Evolutionary conservation across 1,284 basidiomycete species (phyloP).

Genomic region (Sanghuangporus sanghuang): DNA sequence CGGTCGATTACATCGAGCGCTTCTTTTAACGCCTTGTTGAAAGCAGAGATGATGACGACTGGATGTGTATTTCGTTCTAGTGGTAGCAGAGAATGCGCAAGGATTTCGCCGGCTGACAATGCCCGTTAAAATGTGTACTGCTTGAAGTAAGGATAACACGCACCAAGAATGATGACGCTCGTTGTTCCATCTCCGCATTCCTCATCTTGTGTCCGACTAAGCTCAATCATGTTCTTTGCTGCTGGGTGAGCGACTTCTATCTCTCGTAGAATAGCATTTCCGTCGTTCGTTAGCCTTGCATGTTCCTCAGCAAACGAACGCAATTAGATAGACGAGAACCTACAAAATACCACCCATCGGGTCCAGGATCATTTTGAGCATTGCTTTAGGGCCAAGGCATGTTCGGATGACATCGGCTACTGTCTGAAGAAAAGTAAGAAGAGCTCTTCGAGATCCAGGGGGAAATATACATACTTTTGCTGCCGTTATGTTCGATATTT

Average conservation of each 20-base stretch:
- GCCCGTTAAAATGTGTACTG: neutral
- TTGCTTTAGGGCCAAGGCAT: constrained; percentile 95
- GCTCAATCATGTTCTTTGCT: constrained; percentile 99
- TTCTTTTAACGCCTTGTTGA: constrained; percentile 92
- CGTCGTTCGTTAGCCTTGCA: constrained; percentile 89
- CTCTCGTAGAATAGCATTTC: constrained; percentile 95
- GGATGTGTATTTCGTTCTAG: constrained; percentile 97
- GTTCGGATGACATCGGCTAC: constrained; percentile 99
- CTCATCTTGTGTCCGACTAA: constrained; percentile 96
- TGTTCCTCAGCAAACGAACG: neutral
- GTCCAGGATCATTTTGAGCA: constrained; percentile 99
- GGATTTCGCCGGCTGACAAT: constrained; percentile 89
- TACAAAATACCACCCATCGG: constrained; percentile 96
- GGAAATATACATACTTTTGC: constrained; percentile 67
- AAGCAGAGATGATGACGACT: constrained; percentile 97
- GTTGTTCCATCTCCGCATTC: constrained; percentile 99
- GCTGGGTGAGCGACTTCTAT: constrained; percentile 98
- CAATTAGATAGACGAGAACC: constrained; percentile 28
- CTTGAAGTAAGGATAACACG: constrained; percentile 24
- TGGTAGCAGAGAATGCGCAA: constrained; percentile 90
- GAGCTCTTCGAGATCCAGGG: constrained; percentile 3
- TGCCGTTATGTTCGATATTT: constrained; percentile 95
- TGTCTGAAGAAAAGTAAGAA: constrained; percentile 48
- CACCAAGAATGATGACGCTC: constrained; percentile 94
- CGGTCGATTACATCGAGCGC: constrained; percentile 84